Percentiles rank a stretch among this genome's conserved stretches.
Evolutionary conservation across 2,329 filamentous ascomycete species (phyloP).

Genomic region (Trichoderma oligosporum): DNA sequence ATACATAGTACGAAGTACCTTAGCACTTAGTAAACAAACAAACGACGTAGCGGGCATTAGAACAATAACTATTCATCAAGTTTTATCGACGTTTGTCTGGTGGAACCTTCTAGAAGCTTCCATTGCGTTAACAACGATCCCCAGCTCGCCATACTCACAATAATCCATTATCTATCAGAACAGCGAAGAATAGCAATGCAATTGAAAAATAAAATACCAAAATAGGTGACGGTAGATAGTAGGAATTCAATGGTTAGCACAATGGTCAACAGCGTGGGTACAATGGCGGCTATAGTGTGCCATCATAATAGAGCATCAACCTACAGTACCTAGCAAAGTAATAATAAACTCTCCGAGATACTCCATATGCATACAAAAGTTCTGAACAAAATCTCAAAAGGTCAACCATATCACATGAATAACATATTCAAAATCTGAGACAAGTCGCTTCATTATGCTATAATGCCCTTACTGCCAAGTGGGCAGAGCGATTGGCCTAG

Average conservation of each 20-base stretch:
- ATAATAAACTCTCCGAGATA: too few species aligned
- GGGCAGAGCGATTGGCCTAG: not conserved
- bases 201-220: not conserved
- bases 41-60: too few species aligned
- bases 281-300: too few species aligned
- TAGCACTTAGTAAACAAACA: too few species aligned
- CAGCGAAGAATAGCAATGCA: not conserved
- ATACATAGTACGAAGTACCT: too few species aligned
- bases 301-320: too few species aligned
- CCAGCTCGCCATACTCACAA: not conserved
- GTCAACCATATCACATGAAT: not conserved
- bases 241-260: not conserved
- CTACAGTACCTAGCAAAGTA: too few species aligned
- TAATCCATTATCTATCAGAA: not conserved
- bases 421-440: not conserved
- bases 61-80: too few species aligned
- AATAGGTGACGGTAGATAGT: not conserved
- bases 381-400: not conserved
- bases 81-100: not conserved
- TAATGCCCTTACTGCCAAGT: not conserved
- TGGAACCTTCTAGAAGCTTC: conserved; percentile 36
- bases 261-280: not conserved
- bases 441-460: not conserved
- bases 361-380: too few species aligned
- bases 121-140: conserved; percentile 1